phyloP scores from a whole-genome alignment of 2,329 filamentous ascomycete genomes.

The Beauveria brongniartii region DNA sequence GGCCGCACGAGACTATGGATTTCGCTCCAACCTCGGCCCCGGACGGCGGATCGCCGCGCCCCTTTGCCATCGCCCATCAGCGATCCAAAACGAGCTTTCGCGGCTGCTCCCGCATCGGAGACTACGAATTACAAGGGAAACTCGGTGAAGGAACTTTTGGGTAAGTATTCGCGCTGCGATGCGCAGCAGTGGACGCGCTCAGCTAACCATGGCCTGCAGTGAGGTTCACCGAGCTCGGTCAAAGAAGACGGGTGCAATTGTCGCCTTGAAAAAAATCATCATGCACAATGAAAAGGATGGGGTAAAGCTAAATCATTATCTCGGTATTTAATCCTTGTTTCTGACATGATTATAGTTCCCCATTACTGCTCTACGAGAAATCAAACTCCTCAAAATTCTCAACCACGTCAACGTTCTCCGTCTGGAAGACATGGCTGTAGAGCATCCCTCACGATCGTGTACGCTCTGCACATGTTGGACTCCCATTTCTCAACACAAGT shows the following conservation, averaged over 20 bases:
- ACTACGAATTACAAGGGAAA: constrained; percentile 74
- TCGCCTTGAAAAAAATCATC: constrained; percentile 95
- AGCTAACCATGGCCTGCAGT: constrained; percentile 28
- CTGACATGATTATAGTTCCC: constrained; percentile 56
- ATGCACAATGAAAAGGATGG: constrained; percentile 99
- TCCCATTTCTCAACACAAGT: background rate
- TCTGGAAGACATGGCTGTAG: constrained; percentile 93
- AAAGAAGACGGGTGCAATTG: constrained; percentile 62
- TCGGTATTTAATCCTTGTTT: constrained; percentile 11
- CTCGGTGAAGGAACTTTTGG: constrained; percentile 95
- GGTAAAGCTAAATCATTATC: constrained; percentile 32
- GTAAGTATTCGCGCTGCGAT: constrained; percentile 34
- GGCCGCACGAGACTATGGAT: constrained; percentile 21
- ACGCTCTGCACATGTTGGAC: constrained; percentile 16
- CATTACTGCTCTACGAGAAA: constrained; percentile 95
- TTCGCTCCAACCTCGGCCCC: constrained; percentile 22
- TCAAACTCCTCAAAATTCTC: constrained; percentile 94
- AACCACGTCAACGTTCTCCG: constrained; percentile 81
- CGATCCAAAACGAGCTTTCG: constrained; percentile 56
- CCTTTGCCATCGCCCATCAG: constrained; percentile 49
- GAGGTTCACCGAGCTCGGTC: constrained; percentile 88
- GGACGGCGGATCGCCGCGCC: constrained; percentile 41
- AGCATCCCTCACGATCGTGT: constrained; percentile 59
- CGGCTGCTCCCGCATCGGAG: constrained; percentile 75
- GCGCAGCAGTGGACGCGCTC: constrained; percentile 11